phyloP scores from a whole-genome alignment of 2,329 filamentous ascomycete genomes.

The Pseudocercospora fijiensis region DNA sequence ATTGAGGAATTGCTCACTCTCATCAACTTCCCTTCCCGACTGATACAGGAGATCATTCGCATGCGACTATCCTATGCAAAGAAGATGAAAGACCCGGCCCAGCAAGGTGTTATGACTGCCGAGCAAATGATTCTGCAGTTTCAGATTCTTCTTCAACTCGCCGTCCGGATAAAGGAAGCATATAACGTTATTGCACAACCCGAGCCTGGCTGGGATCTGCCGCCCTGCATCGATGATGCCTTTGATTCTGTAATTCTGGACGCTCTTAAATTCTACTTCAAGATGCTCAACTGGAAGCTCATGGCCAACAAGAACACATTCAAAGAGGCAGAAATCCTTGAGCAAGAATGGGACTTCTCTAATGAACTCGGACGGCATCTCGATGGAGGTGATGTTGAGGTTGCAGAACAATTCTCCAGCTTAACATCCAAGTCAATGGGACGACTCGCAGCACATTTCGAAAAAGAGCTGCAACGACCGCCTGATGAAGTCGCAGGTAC shows the following conservation, averaged over 20 bases:
- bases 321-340: conserved; percentile 95
- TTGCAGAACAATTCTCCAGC: conserved; percentile 93
- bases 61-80: conserved; percentile 87
- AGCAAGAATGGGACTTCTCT: conserved; percentile 97
- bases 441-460: conserved; percentile 85
- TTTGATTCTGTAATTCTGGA: conserved; percentile 91
- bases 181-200: conserved; percentile 81
- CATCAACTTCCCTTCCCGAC: conserved; percentile 93
- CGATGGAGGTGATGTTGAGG: conserved; percentile 92
- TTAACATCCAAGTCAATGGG: conserved; percentile 90
- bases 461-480: conserved; percentile 81
- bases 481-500: conserved; percentile 71
- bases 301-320: conserved; percentile 98
- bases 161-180: conserved; percentile 87
- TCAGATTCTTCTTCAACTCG: conserved; percentile 85
- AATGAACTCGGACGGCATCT: conserved; percentile 89
- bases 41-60: conserved; percentile 95
- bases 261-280: conserved; percentile 96
- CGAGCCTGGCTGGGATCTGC: conserved; percentile 90
- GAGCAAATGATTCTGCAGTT: conserved; percentile 98
- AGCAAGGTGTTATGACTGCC: conserved; percentile 89
- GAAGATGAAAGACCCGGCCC: conserved; percentile 91
- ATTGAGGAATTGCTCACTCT: conserved; percentile 94
- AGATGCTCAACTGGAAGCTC: conserved; percentile 96
- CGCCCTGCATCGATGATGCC: conserved; percentile 92